phyloP scores from a whole-genome alignment of 1,139 yeast species.

The Kurtzmaniella quercitrusa region DNA sequence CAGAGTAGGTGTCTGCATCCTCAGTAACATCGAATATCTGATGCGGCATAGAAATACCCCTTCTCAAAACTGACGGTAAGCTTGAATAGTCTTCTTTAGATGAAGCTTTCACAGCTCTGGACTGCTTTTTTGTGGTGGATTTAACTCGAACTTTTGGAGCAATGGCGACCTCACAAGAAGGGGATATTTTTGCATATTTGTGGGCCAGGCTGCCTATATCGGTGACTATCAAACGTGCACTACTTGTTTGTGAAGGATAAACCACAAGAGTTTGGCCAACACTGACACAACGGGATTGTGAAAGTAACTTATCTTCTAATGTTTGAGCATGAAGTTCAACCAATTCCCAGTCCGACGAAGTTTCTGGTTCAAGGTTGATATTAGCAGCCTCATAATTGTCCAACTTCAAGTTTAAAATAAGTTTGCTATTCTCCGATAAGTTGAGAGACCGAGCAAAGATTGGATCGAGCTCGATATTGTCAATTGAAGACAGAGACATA shows the following conservation, averaged over 20 bases:
- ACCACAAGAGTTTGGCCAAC: constrained; percentile 60
- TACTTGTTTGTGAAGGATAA: constrained; percentile 63
- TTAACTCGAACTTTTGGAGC: constrained; percentile 67
- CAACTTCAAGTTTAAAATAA: constrained; percentile 40
- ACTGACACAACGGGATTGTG: constrained; percentile 77
- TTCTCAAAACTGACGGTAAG: constrained; percentile 40
- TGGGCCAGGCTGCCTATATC: constrained; percentile 52
- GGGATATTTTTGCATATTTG: constrained; percentile 56
- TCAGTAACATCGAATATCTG: constrained; percentile 18
- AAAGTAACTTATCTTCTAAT: constrained; percentile 69
- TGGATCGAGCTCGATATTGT: constrained; percentile 38
- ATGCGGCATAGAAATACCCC: constrained; percentile 61
- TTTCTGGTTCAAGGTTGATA: constrained; percentile 73
- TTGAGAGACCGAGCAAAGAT: constrained; percentile 44
- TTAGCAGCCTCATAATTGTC: constrained; percentile 51
- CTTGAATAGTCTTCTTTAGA: constrained; percentile 22
- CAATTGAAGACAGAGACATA: constrained; percentile 35
- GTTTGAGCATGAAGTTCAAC: constrained; percentile 79
- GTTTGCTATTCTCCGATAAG: constrained; percentile 39
- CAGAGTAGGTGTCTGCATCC: constrained; percentile 29
- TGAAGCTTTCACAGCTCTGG: constrained; percentile 24
- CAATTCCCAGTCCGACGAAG: constrained; percentile 85
- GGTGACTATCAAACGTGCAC: constrained; percentile 61
- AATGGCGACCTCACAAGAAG: constrained; percentile 75
- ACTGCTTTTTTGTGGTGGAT: constrained; percentile 27